Base-by-base conservation (phyloP, 2,329 filamentous ascomycete species). In the Penicillium aurantiogriseum region DNA sequence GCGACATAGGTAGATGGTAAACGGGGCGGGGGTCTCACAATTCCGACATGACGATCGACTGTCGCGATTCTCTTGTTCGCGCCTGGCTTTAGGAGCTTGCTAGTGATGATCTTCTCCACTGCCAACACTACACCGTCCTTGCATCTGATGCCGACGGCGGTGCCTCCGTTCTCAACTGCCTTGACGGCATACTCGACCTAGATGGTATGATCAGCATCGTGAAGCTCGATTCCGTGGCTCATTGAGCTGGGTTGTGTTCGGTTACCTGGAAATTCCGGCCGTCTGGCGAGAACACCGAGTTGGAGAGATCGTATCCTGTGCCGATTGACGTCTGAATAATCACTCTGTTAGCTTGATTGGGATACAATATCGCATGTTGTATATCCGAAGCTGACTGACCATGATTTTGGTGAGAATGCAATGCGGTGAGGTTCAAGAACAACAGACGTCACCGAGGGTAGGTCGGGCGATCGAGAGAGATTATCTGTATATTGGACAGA, bases 221-320 rank as follows among this genome's bases (percentile, higher is more conserved):
- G 42, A 36, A 43, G 29, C 36, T 39, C 27, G 29, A 7, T 52
- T 33, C 17, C 5, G 21, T 17, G 35, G 54, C 54, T 46, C 51
- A 19, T 27, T 49, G 42, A 52, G 50, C 19, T 19, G 31, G 27
- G 23, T 27, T 33, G 49, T 19, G 15, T 25, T 48, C 43, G 11
- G 54, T 62, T 74, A 95, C 91, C 80, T 99, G 94, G 79, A 99
- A 99, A 79, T 99, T 99, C 70, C 94, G 90, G 74, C 94, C 94
- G 81, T 99, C 94, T 66, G 94, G 94, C 48, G 94, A 97, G 84
- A 97, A 99, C 82, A 97, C 95, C 73, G 94, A 97, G 85, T 99
- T 99, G 76, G 91, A 91, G 71, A 99, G 89, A 86, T 99, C 94
- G 82, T 99, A 99, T 74, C 94, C 94, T 72, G 94, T 99, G 75